Conservation (phyloP, 805 yeast species). For the Pichia californica region DNA sequence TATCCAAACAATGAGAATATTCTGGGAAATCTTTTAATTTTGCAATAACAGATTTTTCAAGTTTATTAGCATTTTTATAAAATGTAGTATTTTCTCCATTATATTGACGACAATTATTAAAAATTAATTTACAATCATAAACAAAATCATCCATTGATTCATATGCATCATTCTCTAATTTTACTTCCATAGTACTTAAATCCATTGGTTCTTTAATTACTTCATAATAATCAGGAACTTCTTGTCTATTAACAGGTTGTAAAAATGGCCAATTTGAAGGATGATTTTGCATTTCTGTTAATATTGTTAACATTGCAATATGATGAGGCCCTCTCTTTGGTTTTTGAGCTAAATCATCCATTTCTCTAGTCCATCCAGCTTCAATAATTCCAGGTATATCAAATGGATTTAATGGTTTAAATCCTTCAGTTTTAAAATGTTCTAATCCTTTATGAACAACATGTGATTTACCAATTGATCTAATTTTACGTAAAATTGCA, state of each 20-base stretch:
- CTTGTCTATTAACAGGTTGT: slow-evolving; percentile 86
- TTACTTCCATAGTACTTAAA: slow-evolving; percentile 88
- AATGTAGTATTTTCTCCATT: slow-evolving; percentile 94
- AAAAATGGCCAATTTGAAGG: slow-evolving; percentile 98
- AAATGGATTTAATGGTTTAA: slow-evolving; percentile 66
- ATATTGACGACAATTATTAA: slow-evolving; percentile 86
- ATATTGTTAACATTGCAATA: slow-evolving; percentile 83
- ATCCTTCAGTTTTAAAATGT: slow-evolving; percentile 47
- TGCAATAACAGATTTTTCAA: slow-evolving; percentile 79
- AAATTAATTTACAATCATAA: slow-evolving; percentile 79
- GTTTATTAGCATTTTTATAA: slow-evolving; percentile 87
- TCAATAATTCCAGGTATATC: slow-evolving; percentile 85
- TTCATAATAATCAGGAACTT: slow-evolving; percentile 93
- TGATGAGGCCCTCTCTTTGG: slow-evolving; percentile 94
- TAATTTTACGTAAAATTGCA: slow-evolving; percentile 78
- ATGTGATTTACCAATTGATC: slow-evolving; percentile 72
- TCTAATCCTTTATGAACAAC: slow-evolving; percentile 76
- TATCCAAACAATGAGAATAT: slow-evolving; percentile 74
- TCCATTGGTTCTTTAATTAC: slow-evolving; percentile 99
- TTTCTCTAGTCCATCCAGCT: slow-evolving; percentile 97
- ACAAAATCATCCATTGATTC: slow-evolving; percentile 86
- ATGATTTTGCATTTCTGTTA: slow-evolving; percentile 86
- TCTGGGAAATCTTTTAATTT: slow-evolving; percentile 90
- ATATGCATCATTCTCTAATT: slow-evolving; percentile 86
- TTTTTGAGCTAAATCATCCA: slow-evolving; percentile 93